Percentiles rank a stretch among this genome's conserved stretches.
phyloP scores from a whole-genome alignment of 2,329 filamentous ascomycete genomes.

The Fusarium coffeatum region DNA sequence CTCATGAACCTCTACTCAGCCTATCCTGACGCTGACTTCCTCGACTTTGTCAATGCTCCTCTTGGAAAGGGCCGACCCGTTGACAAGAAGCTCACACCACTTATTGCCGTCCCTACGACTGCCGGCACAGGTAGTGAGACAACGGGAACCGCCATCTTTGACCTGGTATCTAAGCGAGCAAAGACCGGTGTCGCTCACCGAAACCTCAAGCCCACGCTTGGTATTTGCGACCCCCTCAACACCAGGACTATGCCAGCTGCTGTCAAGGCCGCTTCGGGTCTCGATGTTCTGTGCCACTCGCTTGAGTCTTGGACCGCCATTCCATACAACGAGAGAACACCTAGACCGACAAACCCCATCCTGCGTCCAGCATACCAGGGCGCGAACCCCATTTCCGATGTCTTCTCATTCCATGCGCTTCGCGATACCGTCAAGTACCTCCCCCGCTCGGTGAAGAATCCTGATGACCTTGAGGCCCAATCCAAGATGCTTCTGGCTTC shows the following conservation, averaged over 20 bases:
- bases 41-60: conserved; percentile 98
- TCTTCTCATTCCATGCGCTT: conserved; percentile 91
- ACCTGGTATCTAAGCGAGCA: conserved; percentile 86
- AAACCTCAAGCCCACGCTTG: conserved; percentile 93
- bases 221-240: conserved; percentile 87
- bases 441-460: conserved; percentile 85
- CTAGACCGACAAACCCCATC: conserved; percentile 88
- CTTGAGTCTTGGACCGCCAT: conserved; percentile 99
- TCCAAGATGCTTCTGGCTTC: conserved; percentile 95
- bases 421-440: conserved; percentile 90
- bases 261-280: conserved; percentile 89
- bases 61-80: conserved; percentile 87
- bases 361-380: conserved; percentile 94
- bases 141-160: conserved; percentile 97
- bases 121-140: conserved; percentile 92
- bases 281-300: conserved; percentile 95
- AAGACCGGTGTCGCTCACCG: conserved; percentile 98
- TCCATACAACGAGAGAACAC: conserved; percentile 86
- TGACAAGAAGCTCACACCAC: conserved; percentile 74
- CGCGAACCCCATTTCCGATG: conserved; percentile 96
- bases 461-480: conserved; percentile 92
- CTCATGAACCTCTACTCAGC: conserved; percentile 96
- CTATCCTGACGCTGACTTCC: conserved; percentile 91
- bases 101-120: conserved; percentile 87
- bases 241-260: conserved; percentile 95